These are phyloP conservation scores for Limtongia smithiae DNA, from an alignment of 805 yeast genomes.

Conservation along the genomic window DNA sequence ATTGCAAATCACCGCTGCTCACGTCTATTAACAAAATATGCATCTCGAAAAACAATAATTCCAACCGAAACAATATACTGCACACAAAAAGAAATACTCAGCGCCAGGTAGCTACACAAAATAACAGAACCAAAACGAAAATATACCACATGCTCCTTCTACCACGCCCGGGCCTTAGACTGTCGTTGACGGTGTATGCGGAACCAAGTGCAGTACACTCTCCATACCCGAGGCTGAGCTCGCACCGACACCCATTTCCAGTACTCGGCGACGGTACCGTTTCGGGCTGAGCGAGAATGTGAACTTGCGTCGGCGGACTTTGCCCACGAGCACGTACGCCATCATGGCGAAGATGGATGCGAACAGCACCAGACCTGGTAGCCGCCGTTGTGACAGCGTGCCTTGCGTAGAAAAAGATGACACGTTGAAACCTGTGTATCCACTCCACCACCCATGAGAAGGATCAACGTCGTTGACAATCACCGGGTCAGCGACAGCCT, in stretches of 20 bases:
- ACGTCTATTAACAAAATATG: no score
- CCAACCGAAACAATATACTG: no score
- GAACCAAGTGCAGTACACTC: not conserved
- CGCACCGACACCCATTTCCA: conserved; percentile 1
- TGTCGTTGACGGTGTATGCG: no score
- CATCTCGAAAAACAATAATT: no score
- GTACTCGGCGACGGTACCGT: conserved; percentile 22
- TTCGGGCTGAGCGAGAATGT: conserved; percentile 21
- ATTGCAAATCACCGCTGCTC: no score
- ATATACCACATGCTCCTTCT: no score
- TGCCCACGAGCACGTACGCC: conserved; percentile 22
- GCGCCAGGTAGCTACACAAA: no score
- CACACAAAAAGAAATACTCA: no score
- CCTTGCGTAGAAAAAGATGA: conserved; percentile 12
- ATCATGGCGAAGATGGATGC: conserved; percentile 15
- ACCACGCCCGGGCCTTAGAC: no score
- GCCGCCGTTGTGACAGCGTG: conserved; percentile 17
- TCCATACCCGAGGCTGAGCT: not conserved
- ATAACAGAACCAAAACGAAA: no score
- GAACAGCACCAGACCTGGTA: conserved; percentile 26
- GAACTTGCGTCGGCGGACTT: conserved; percentile 17
- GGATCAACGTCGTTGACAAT: conserved; percentile 2
- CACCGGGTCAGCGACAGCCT: conserved; percentile 8
- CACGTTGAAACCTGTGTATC: conserved; percentile 1
- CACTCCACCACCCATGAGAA: conserved; percentile 1